Base-by-base conservation (phyloP, 176 grass and related monocot species). In the Alopecurus myosuroides region DNA sequence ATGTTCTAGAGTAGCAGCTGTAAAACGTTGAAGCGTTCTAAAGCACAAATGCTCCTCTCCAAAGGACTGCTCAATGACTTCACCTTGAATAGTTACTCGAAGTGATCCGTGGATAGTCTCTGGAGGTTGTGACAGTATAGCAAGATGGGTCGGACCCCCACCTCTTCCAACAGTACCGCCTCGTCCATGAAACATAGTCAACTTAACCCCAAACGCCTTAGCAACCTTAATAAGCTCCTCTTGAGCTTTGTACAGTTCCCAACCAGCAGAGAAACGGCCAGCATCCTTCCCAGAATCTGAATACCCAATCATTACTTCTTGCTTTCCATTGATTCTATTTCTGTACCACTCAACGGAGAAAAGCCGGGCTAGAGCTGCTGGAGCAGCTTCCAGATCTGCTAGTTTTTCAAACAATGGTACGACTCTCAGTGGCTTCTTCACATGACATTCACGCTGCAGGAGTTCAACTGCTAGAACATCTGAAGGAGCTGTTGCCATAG, bases 231-330 rank as follows among this genome's bases (percentile, higher is more conserved):
- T 86, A 70, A 98, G 93, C 35, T 93, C 95, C 78, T 94, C 91
- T 79, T 95, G 93, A 60, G 88, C 85, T 87, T 95, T 98, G 86
- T 95, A 98, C 72, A 98, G 65, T 80, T 98, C 89, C 92, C 95
- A 98, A 40, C 91, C 89, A 70, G 95, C 95, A 80, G 96, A 94
- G 64, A 98, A 88, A 72, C 91, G 90, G 41, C 95, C 93, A 60
- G 93, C 95, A 92, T 98, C 95, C 80, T 98, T 98, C 50, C 93
- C 95, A 73, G 95, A 98, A 86, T 98, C 95, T 26, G 95, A 98
- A 88, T 98, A 95, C 23, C 93, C 95, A 29, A 98, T 98, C 95
- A 98, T 98, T 50, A 98, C 95, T 86, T 98, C 95, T 33, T 98
- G 95, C 42, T 95, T 98, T 50, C 93, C 95, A 39, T 84, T 79